Evolutionary conservation across 1,284 basidiomycete species (phyloP).

Genomic region (Ceratorhiza oryzae-sativae): DNA sequence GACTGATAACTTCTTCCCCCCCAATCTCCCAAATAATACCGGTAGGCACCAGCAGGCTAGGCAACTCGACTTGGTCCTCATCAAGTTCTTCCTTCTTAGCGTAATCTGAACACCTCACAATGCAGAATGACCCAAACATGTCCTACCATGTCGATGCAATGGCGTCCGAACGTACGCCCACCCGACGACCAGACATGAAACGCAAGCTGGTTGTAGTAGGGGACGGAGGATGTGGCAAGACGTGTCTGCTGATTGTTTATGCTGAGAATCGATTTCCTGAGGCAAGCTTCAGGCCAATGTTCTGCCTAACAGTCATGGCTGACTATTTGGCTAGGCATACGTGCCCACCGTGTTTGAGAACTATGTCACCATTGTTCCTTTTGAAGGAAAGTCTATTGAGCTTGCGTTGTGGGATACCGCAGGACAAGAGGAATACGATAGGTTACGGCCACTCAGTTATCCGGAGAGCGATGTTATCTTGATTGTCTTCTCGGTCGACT

Average conservation of each 20-base stretch:
- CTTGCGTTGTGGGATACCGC: conserved; percentile 98
- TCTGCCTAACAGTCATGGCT: background rate
- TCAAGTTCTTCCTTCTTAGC: background rate
- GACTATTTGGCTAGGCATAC: conserved; percentile 70
- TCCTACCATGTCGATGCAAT: conserved; percentile 38
- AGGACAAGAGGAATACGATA: conserved; percentile 97
- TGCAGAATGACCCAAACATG: conserved; percentile 11
- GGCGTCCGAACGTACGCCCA: conserved; percentile 33
- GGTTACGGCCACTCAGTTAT: conserved; percentile 91
- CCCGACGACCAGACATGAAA: conserved; percentile 75
- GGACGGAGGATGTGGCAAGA: conserved; percentile 80
- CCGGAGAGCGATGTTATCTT: conserved; percentile 97
- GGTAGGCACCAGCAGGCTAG: background rate
- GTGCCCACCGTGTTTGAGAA: conserved; percentile 99
- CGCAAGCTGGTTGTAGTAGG: conserved; percentile 88
- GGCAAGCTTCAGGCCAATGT: conserved; percentile 57
- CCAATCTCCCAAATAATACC: background rate
- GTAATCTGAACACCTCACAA: background rate
- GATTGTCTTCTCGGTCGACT: conserved; percentile 97
- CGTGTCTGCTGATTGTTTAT: conserved; percentile 92
- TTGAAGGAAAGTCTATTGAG: conserved; percentile 90
- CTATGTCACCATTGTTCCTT: conserved; percentile 89
- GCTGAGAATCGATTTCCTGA: conserved; percentile 98
- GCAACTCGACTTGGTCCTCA: background rate
- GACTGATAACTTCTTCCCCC: background rate